phyloP scores from a whole-genome alignment of 345 rosid species.

The Trapa bicornis region DNA sequence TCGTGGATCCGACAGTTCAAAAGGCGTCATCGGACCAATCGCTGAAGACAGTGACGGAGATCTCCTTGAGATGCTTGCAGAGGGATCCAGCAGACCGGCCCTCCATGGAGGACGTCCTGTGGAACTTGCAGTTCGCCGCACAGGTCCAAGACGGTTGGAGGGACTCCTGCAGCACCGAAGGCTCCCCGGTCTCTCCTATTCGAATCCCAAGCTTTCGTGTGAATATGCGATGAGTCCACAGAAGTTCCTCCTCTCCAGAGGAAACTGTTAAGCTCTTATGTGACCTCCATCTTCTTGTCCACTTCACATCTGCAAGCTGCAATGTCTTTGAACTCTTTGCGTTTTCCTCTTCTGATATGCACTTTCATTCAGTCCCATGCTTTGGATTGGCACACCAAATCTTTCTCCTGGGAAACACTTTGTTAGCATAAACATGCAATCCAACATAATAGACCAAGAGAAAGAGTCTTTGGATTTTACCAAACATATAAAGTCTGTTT shows the following conservation, averaged over 20 bases:
- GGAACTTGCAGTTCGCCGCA: conserved; percentile 92
- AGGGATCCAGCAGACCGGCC: conserved; percentile 54
- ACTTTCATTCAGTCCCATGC: no score
- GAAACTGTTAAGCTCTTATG: no score
- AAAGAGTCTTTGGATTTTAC: conserved; percentile 15
- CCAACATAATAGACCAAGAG: no score
- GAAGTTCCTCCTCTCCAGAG: no score
- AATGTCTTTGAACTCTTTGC: no score
- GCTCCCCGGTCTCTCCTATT: conserved; percentile 40
- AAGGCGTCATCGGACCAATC: conserved; percentile 65
- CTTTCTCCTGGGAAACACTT: background rate
- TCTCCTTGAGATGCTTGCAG: conserved; percentile 57
- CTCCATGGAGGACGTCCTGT: conserved; percentile 75
- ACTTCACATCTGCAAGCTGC: no score
- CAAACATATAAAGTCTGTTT: conserved; percentile 26
- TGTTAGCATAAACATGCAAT: no score
- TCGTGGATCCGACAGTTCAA: conserved; percentile 46
- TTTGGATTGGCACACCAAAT: no score
- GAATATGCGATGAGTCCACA: conserved; percentile 5
- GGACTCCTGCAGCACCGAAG: conserved; percentile 54
- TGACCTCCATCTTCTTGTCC: no score
- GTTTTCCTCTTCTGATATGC: no score
- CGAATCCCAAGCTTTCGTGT: conserved; percentile 14
- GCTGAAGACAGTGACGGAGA: conserved; percentile 65
- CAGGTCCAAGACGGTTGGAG: conserved; percentile 71